Percentiles rank a stretch among this genome's conserved stretches.
Evolutionary conservation across 345 rosid genomes (phyloP).

Genomic region (Raphanus raphanistrum): DNA sequence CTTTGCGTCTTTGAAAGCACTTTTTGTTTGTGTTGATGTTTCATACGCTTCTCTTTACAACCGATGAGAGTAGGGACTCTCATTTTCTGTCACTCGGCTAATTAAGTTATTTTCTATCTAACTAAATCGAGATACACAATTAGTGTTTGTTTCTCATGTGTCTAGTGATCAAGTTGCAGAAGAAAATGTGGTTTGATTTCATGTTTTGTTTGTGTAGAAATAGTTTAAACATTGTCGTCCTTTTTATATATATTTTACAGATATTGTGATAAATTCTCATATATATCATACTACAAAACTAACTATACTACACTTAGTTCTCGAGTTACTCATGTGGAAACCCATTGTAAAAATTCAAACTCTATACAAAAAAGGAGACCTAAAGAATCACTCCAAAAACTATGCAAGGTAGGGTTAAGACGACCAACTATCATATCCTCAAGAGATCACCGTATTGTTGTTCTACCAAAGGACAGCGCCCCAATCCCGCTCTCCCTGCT

Average conservation of each 20-base stretch:
- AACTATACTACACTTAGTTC: background rate
- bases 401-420: constrained; percentile 9
- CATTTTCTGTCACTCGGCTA: background rate
- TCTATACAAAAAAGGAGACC: background rate
- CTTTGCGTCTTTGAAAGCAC: background rate
- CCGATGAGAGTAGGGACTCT: background rate
- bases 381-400: constrained; percentile 1
- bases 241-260: too few species aligned
- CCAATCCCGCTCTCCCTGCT: constrained; percentile 75
- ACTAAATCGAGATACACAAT: background rate
- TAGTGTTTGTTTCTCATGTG: background rate
- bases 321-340: background rate
- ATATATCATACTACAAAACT: background rate
- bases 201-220: background rate
- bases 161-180: background rate
- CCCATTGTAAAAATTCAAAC: background rate
- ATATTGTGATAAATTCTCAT: background rate
- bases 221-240: too few species aligned
- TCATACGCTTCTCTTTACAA: background rate
- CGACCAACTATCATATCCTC: background rate
- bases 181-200: background rate
- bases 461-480: constrained; percentile 73
- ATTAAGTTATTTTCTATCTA: background rate
- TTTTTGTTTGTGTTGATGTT: background rate
- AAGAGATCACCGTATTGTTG: constrained; percentile 64